Base-by-base conservation (phyloP, 2,329 filamentous ascomycete genomes). In the Calonectria pteridis region DNA sequence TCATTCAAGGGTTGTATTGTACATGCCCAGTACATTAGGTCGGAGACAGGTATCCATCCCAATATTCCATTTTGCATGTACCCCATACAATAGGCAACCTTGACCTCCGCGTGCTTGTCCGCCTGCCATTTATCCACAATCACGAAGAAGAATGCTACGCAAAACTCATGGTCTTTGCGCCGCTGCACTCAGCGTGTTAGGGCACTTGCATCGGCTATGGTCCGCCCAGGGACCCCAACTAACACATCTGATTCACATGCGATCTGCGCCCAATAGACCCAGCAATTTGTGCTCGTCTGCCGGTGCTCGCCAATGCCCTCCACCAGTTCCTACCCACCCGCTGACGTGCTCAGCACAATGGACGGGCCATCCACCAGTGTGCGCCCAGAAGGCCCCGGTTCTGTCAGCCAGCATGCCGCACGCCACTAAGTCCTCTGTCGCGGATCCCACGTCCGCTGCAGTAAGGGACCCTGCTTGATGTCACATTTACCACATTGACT, bases 191-290 rank as follows among this genome's bases (percentile, higher is more conserved):
- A 66, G 33, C 59, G 43, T 28, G 43, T 53, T 40, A 28, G 26
- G 37, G 33, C 59, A 46, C 59, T 40, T 64, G 18, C 50, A 59
- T 69, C 59, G 28, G 31, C 31, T 51, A 62, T n/a, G 37, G 29
- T 46, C 59, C 43, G 43, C 20, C 43, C 50, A 49, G 51, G 40
- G 46, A 23, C 59, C 58, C 55, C 58, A 6, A 64, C 33, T 51
- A 66, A 50, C 46, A 71, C 62, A 65, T 69, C 37, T 66, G 66
- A 73, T 73, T 73, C 59, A 66, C 66, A 73, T 69, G 66, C 66
- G 66, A 69, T 64, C 66, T 59, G 29, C 50, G 51, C n/a, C 37
- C 43, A 59, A 49, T 49, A 18, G 33, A 29, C 55, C 64, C 64
- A 37, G 63, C 33, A 29, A 53, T 37, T 62, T 53, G 28, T 55